Conservation (phyloP, 192 early-diverging fungal genomes). For the Podila verticillata region DNA sequence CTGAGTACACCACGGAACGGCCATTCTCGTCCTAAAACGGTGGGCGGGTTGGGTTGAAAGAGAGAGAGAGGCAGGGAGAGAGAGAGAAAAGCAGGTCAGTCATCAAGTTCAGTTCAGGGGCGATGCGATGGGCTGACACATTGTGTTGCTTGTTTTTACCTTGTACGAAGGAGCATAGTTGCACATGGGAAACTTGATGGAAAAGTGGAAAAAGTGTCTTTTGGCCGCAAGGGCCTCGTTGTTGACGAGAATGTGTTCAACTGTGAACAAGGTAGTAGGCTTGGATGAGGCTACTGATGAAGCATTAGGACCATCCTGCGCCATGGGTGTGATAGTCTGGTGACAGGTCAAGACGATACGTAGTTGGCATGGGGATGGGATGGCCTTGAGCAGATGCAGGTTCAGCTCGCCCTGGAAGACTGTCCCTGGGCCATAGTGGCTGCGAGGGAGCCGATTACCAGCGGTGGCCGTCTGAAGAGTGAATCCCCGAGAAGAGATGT, state of each 20-base stretch:
- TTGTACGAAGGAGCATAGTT: not conserved
- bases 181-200: not conserved
- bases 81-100: no score
- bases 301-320: not conserved
- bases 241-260: not conserved
- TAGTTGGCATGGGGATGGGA: not conserved
- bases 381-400: not conserved
- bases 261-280: not conserved
- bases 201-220: constrained; percentile 2
- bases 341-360: not conserved
- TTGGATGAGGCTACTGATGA: not conserved
- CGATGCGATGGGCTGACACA: no score
- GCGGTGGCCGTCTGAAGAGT: not conserved
- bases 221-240: constrained; percentile 1
- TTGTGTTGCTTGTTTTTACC: not conserved
- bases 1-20: not conserved
- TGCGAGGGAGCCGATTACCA: not conserved
- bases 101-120: no score
- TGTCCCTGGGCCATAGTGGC: not conserved
- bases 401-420: not conserved
- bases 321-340: not conserved
- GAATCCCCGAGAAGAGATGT: not conserved
- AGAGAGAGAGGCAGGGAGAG: no score
- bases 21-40: not conserved
- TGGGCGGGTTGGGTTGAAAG: no score